A percentile compares a stretch with the other conserved stretches of the same genome.
These are phyloP conservation scores for Stevia rebaudiana DNA, from an alignment of 140 eudicot genomes.

Conservation along the genomic window DNA sequence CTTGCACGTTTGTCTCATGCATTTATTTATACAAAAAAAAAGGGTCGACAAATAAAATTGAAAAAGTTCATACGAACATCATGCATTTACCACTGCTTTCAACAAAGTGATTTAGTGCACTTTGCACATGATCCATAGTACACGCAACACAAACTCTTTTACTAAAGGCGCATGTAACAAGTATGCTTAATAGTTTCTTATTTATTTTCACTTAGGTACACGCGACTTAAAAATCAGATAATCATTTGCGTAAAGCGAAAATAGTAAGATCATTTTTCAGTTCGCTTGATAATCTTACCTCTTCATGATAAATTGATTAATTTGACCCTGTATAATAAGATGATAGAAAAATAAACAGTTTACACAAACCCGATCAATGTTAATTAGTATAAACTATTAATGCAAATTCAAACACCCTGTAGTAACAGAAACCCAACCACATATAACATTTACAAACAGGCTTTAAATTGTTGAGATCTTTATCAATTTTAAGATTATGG, in stretches of 20 bases:
- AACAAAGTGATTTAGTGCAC: conserved; percentile 31
- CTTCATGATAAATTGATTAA: neutral
- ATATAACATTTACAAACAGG: too few relatives aligned
- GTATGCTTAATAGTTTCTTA: conserved; percentile 19
- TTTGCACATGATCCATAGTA: conserved; percentile 37
- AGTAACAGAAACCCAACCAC: too few relatives aligned
- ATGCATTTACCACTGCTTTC: conserved; percentile 32
- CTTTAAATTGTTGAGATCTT: too few relatives aligned
- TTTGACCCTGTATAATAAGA: neutral
- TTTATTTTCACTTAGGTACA: neutral
- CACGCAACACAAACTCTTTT: conserved; percentile 34
- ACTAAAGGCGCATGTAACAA: conserved; percentile 28
- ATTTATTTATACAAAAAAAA: neutral
- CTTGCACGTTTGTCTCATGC: conserved; percentile 30
- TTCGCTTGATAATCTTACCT: neutral
- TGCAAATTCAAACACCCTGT: too few relatives aligned
- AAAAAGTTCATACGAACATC: conserved; percentile 26
- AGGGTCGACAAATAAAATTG: neutral
- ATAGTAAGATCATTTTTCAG: neutral
- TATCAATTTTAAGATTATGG: too few relatives aligned
- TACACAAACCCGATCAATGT: neutral
- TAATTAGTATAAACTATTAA: neutral
- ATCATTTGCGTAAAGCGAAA: neutral
- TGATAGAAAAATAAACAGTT: neutral
- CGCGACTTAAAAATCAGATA: neutral